Conservation (phyloP, 2,329 filamentous ascomycete species). For the Aplosporella prunicola region DNA sequence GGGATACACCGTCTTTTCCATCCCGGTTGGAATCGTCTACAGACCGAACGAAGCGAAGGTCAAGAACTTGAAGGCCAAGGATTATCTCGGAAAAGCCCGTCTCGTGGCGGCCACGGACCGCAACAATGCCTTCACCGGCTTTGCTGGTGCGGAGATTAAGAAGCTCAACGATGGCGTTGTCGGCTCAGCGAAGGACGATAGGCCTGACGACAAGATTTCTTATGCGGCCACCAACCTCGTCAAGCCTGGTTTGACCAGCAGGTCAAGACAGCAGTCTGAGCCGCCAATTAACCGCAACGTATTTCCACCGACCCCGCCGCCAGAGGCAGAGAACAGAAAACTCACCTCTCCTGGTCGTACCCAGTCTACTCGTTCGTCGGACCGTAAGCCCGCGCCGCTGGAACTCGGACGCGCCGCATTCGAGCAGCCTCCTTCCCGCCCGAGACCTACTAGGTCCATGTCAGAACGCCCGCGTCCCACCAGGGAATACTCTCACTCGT, state of each 20-base stretch:
- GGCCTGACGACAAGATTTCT: conserved; percentile 74
- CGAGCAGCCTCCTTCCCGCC: conserved; percentile 30
- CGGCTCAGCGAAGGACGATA: conserved; percentile 60
- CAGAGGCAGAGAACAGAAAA: conserved; percentile 63
- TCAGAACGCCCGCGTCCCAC: conserved; percentile 34
- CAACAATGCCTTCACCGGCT: conserved; percentile 71
- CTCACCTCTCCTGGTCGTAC: conserved; percentile 27
- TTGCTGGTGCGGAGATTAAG: conserved; percentile 69
- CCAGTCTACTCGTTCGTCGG: conserved; percentile 39
- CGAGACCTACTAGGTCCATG: conserved; percentile 31
- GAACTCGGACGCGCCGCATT: conserved; percentile 42
- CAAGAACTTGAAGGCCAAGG: conserved; percentile 94
- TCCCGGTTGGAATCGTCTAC: conserved; percentile 91
- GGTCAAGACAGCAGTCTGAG: conserved; percentile 71
- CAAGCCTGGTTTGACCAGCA: conserved; percentile 70
- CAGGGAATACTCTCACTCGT: conserved; percentile 26
- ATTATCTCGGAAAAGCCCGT: conserved; percentile 93
- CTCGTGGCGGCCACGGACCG: conserved; percentile 81
- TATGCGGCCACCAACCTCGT: conserved; percentile 91
- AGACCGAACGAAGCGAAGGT: conserved; percentile 96
- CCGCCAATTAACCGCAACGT: conserved; percentile 69
- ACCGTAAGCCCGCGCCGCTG: conserved; percentile 39
- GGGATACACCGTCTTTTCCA: conserved; percentile 98
- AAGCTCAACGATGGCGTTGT: conserved; percentile 41
- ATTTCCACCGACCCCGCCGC: conserved; percentile 97